A percentile compares a stretch with the other conserved stretches of the same genome.
These are phyloP conservation scores for Nothophytophthora sp. DNA, from an alignment of 352 stramenopile genomes.

Conservation along the genomic window DNA sequence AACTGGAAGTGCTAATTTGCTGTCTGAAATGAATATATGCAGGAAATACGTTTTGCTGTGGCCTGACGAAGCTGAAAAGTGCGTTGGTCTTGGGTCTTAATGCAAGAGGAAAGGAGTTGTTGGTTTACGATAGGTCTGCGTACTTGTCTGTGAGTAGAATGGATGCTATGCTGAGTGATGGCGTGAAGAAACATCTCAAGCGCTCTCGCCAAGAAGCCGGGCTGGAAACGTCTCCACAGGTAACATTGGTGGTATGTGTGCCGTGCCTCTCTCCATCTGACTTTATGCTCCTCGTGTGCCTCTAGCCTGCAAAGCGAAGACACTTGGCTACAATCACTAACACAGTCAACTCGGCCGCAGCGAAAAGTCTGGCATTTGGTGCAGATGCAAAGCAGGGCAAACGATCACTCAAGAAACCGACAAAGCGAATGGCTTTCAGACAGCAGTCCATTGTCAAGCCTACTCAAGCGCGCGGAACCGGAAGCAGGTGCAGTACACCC, in stretches of 20 bases:
- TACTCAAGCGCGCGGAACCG: no score
- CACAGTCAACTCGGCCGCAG: conserved; percentile 24
- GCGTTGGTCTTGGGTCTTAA: no score
- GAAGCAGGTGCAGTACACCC: no score
- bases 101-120: not conserved
- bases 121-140: not conserved
- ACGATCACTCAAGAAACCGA: conserved; percentile 2
- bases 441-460: not conserved
- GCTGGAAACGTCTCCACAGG: conserved; percentile 30
- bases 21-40: no score
- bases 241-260: conserved; percentile 12
- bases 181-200: conserved; percentile 72
- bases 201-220: conserved; percentile 35
- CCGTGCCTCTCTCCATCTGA: not conserved
- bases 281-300: not conserved
- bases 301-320: conserved; percentile 42
- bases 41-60: conserved; percentile 56
- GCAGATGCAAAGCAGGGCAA: conserved; percentile 5
- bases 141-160: conserved; percentile 24
- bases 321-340: conserved; percentile 70
- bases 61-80: conserved; percentile 49
- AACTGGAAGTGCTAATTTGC: no score
- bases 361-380: conserved; percentile 33
- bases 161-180: conserved; percentile 40
- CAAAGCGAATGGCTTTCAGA: not conserved